phyloP scores from a whole-genome alignment of 192 early-diverging fungal genomes.

The Rhizoclosmatium globosum region DNA sequence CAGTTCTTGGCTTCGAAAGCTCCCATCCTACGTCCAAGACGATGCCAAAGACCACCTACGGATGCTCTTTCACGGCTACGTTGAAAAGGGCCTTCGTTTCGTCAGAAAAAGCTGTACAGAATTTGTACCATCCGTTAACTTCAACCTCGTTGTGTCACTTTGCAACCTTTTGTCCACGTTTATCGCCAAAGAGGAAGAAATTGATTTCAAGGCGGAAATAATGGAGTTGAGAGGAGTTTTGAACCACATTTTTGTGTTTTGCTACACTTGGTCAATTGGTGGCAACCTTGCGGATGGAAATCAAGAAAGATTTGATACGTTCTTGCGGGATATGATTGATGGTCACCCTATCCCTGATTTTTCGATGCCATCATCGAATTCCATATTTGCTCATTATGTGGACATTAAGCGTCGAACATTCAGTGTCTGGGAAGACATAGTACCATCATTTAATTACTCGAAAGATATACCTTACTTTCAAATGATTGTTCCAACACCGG shows the following conservation, averaged over 20 bases:
- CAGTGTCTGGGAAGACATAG: slow-evolving; percentile 64
- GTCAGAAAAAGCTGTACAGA: slow-evolving; percentile 60
- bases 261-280: slow-evolving; percentile 65
- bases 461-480: slow-evolving; percentile 65
- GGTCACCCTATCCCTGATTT: slow-evolving; percentile 51
- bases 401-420: slow-evolving; percentile 59
- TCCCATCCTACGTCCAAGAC: slow-evolving; percentile 43
- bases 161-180: slow-evolving; percentile 62
- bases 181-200: slow-evolving; percentile 48
- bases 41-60: slow-evolving; percentile 54
- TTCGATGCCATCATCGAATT: slow-evolving; percentile 58
- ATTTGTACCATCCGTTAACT: slow-evolving; percentile 60
- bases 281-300: slow-evolving; percentile 66
- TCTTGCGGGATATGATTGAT: slow-evolving; percentile 60
- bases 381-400: slow-evolving; percentile 60
- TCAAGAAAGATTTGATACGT: slow-evolving; percentile 67
- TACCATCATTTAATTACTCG: slow-evolving; percentile 62
- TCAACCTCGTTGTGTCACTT: slow-evolving; percentile 59
- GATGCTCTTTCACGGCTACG: slow-evolving; percentile 46
- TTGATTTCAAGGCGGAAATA: slow-evolving; percentile 49
- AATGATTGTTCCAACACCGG: slow-evolving; percentile 69
- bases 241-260: slow-evolving; percentile 62
- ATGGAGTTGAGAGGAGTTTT: slow-evolving; percentile 55
- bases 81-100: slow-evolving; percentile 62
- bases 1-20: slow-evolving; percentile 53